Evolutionary conservation across 1,284 basidiomycete species (phyloP).

Genomic region (Agroathelia rolfsii): DNA sequence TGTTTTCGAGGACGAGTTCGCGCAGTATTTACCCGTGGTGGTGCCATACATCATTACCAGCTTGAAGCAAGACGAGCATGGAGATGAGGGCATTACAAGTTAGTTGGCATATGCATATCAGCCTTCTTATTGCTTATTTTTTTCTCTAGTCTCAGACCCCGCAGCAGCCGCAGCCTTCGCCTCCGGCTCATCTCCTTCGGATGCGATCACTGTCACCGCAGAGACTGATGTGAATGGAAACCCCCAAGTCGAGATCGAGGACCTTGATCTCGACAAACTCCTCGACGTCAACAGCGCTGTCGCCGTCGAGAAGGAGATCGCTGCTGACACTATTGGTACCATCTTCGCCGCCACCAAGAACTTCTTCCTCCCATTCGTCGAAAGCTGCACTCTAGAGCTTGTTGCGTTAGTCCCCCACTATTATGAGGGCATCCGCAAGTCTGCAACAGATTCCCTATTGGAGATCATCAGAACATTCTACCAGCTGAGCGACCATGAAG

Average conservation of each 20-base stretch:
- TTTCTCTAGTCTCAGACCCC: conserved; percentile 32
- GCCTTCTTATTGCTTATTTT: conserved; percentile 1
- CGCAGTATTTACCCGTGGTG: conserved; percentile 78
- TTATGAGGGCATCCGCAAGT: conserved; percentile 97
- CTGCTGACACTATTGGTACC: conserved; percentile 92
- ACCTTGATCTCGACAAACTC: conserved; percentile 76
- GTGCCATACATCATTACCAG: conserved; percentile 82
- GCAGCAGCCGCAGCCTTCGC: conserved; percentile 51
- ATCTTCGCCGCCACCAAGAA: conserved; percentile 77
- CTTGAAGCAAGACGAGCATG: conserved; percentile 79
- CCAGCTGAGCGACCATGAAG: conserved; percentile 72
- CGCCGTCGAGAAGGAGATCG: conserved; percentile 99
- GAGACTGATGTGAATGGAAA: conserved; percentile 44
- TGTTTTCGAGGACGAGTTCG: conserved; percentile 93
- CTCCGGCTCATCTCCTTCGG: conserved; percentile 62
- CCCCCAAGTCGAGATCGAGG: conserved; percentile 70
- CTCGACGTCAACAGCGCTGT: conserved; percentile 94
- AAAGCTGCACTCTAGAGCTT: conserved; percentile 73
- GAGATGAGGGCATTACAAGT: conserved; percentile 48
- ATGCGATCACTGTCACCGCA: conserved; percentile 52
- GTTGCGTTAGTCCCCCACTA: conserved; percentile 83
- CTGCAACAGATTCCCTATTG: conserved; percentile 82
- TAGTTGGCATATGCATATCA: conserved; percentile 13
- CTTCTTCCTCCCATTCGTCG: conserved; percentile 88
- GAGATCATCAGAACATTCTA: conserved; percentile 91